Conservation (phyloP, 2,329 filamentous ascomycete genomes). For the Fusarium aywerte region DNA sequence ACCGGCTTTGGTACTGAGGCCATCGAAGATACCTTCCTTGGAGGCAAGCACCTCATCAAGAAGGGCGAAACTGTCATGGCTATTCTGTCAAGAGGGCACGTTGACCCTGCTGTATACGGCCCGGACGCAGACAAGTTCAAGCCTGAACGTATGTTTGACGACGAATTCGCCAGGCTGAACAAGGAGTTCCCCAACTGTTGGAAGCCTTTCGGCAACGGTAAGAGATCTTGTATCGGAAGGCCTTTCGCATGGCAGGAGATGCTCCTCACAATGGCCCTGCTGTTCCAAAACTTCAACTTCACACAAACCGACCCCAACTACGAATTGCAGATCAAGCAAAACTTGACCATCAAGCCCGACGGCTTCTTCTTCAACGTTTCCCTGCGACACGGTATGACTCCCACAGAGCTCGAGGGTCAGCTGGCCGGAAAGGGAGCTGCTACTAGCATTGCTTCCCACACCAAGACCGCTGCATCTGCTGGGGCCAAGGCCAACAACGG, state of each 20-base stretch:
- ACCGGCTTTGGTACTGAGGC: conserved; percentile 66
- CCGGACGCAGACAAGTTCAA: conserved; percentile 72
- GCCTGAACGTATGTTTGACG: conserved; percentile 78
- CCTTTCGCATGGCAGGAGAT: conserved; percentile 81
- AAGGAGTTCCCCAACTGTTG: conserved; percentile 70
- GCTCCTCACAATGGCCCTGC: conserved; percentile 67
- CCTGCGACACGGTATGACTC: conserved; percentile 60
- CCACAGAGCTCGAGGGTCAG: conserved; percentile 59
- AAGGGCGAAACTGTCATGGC: conserved; percentile 62
- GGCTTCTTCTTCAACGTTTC: conserved; percentile 70
- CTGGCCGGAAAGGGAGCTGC: conserved; percentile 47
- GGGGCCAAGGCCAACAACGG: conserved; percentile 29
- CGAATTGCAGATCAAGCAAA: conserved; percentile 63
- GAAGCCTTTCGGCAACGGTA: conserved; percentile 81
- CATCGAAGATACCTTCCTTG: conserved; percentile 63
- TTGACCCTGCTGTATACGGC: conserved; percentile 72
- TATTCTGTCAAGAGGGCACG: conserved; percentile 65
- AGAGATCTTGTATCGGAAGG: conserved; percentile 76
- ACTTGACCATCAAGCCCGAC: conserved; percentile 71
- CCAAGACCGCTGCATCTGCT: conserved; percentile 9
- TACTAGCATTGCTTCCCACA: conserved; percentile 13
- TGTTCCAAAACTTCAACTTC: conserved; percentile 79
- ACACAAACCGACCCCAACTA: conserved; percentile 68
- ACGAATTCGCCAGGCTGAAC: conserved; percentile 69
- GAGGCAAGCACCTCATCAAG: conserved; percentile 69